Percentiles rank a stretch among this genome's conserved stretches.
Conservation (phyloP, 495 filamentous ascomycete genomes). For the Neurospora tetraspora region DNA sequence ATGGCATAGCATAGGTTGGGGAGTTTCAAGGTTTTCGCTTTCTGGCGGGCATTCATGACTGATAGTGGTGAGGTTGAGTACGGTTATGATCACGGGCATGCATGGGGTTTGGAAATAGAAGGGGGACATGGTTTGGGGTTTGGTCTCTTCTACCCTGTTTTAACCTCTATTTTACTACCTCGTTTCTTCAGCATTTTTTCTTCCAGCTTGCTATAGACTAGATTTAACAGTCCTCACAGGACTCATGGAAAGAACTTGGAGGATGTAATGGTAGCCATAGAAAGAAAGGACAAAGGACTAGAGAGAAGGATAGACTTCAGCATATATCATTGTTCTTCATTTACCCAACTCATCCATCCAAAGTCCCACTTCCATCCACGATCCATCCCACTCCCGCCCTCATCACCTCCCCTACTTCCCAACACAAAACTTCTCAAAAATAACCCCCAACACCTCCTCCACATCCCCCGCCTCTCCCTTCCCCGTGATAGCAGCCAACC, state of each 20-base stretch:
- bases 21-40: background rate
- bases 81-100: background rate
- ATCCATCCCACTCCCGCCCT: background rate
- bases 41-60: background rate
- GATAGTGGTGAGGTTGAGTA: background rate
- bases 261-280: background rate
- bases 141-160: background rate
- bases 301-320: background rate
- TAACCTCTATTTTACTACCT: background rate
- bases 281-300: background rate
- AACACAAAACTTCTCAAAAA: constrained; percentile 75
- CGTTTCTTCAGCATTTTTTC: background rate
- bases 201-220: background rate
- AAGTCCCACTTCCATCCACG: background rate
- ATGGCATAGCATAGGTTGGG: background rate
- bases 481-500: constrained; percentile 78
- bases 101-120: background rate
- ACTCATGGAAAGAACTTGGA: background rate
- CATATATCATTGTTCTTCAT: background rate
- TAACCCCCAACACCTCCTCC: constrained; percentile 91
- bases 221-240: background rate
- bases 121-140: background rate
- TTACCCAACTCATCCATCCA: background rate
- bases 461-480: constrained; percentile 82
- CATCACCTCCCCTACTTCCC: constrained; percentile 13